phyloP scores from a whole-genome alignment of 768 basidiomycete species.

The Suillus bovinus region DNA sequence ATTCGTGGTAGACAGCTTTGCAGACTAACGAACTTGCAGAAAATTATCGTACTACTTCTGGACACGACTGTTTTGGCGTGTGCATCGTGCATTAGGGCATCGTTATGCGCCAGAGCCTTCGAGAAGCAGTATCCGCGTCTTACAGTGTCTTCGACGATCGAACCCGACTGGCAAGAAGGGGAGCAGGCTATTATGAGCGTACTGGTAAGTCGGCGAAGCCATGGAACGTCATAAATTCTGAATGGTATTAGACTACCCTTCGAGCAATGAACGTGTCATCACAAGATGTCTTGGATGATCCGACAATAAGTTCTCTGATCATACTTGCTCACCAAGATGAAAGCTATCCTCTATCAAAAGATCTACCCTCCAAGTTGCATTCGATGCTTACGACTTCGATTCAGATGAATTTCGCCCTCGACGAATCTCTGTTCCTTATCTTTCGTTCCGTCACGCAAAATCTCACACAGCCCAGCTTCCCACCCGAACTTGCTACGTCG shows the following conservation, averaged over 20 bases:
- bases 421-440: constrained; percentile 62
- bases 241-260: constrained; percentile 32
- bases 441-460: constrained; percentile 28
- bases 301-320: constrained; percentile 30
- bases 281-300: constrained; percentile 14
- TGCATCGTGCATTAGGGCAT: constrained; percentile 41
- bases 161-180: constrained; percentile 42
- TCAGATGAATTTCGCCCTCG: constrained; percentile 53
- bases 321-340: constrained; percentile 25
- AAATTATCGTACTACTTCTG: constrained; percentile 31
- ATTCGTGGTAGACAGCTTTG: background rate
- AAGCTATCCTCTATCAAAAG: constrained; percentile 8
- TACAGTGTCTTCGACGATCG: constrained; percentile 33
- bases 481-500: constrained; percentile 48
- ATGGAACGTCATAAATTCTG: background rate
- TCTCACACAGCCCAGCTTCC: constrained; percentile 7
- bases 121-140: constrained; percentile 47
- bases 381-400: constrained; percentile 50
- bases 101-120: constrained; percentile 48
- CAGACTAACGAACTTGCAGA: constrained; percentile 20
- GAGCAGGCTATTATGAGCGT: constrained; percentile 36
- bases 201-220: constrained; percentile 37
- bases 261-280: constrained; percentile 28
- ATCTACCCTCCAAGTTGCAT: constrained; percentile 29
- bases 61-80: constrained; percentile 38